Evolutionary conservation across 2,329 filamentous ascomycete species (phyloP), one percentile per base, ranked within the genome.

Genomic region (Aureobasidium sp.): DNA sequence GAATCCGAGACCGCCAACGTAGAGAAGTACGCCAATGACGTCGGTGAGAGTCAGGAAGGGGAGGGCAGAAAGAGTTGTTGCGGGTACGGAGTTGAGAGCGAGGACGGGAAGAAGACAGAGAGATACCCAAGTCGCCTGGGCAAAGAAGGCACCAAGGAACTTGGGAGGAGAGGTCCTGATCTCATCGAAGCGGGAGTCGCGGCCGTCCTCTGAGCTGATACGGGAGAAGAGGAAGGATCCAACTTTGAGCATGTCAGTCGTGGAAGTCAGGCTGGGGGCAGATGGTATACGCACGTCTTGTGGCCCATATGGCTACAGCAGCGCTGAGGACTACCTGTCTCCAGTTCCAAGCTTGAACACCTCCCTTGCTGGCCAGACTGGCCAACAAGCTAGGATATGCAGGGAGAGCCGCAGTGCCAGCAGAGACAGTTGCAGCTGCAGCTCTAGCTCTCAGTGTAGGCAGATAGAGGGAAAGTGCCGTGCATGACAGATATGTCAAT

Each of bases 61-160:
- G 1, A 85, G 70, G 1, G 79, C 75, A 3, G 80, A 76, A 52
- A 84, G 79, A 0, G 79, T 74, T 3, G 76, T 74, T 1, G 81
- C 76, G 0, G 86, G 85, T 6, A 87, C 79, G 7, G 83, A 76
- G 71, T 88, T 89, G 61, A 88, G 69, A 2, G 84, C 81, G 6
- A 88, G 74, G 9, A 89, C 81, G 12, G 87, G 87, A 67, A 87
- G 77, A 5, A 87, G 76, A 70, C 84, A 86, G n/a, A 88, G 76
- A 2, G 83, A 83, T 2, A 89, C 84, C 87, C 86, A 89, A 0
- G 81, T 79, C 7, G 86, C 86, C 72, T 89, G 87, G 3, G 81
- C 82, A 67, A 82, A 75, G 73, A 83, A 84, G 5, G 81, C 81
- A 48, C 72, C 79, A 48, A 78, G 69, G 75, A 85, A 84, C 67